Percentiles rank a stretch among this genome's conserved stretches.
Conservation (phyloP, 495 filamentous ascomycete species). For the Wilcoxina mikolae region DNA sequence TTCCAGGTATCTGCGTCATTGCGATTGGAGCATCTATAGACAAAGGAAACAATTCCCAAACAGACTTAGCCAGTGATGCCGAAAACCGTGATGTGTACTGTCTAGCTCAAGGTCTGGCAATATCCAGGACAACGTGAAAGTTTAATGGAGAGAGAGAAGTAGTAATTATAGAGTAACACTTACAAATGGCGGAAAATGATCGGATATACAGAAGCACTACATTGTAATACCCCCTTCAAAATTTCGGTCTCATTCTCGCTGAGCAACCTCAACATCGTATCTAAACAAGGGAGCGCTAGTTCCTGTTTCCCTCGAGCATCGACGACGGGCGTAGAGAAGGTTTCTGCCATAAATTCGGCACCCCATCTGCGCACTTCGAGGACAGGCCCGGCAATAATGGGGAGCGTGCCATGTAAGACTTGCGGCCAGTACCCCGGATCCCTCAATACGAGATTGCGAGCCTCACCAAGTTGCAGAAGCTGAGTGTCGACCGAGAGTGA, state of each 20-base stretch:
- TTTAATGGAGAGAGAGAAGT: too few species aligned
- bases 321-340: conserved; percentile 75
- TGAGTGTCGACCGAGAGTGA: conserved; percentile 29
- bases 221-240: conserved; percentile 68
- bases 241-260: conserved; percentile 60
- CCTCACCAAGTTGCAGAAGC: conserved; percentile 68
- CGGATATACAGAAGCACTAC: conserved; percentile 79
- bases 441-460: conserved; percentile 70
- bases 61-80: conserved; percentile 9
- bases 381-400: conserved; percentile 59
- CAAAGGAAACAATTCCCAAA: conserved; percentile 26
- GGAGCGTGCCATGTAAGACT: conserved; percentile 77
- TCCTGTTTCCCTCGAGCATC: conserved; percentile 58
- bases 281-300: conserved; percentile 54
- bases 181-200: conserved; percentile 87
- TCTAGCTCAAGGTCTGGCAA: too few species aligned
- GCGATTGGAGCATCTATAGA: conserved; percentile 61
- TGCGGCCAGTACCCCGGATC: conserved; percentile 74
- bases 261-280: conserved; percentile 57
- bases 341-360: conserved; percentile 88
- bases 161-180: conserved; percentile 31
- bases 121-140: too few species aligned
- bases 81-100: conserved; percentile 7
- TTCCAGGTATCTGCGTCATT: conserved; percentile 71
- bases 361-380: conserved; percentile 89